Conservation (phyloP, 139 green algal genomes). For the Bryopsis sp. region DNA sequence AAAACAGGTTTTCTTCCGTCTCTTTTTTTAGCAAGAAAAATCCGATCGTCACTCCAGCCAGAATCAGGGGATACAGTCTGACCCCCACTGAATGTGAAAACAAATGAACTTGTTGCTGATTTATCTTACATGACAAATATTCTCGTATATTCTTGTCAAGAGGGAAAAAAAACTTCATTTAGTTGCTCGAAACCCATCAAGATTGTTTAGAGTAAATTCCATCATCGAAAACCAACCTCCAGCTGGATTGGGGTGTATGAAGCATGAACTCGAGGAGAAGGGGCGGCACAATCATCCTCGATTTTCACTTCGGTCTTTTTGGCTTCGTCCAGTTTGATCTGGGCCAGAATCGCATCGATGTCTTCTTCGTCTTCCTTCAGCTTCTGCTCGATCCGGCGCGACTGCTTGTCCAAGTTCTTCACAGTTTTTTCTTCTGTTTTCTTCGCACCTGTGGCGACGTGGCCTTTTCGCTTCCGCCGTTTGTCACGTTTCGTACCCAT, state of each 20-base stretch:
- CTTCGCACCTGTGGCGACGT: conserved; percentile 40
- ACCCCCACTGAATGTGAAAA: too few relatives aligned
- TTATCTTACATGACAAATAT: too few relatives aligned
- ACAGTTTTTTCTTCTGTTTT: conserved; percentile 82
- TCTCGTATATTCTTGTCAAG: too few relatives aligned
- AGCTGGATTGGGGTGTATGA: conserved; percentile 25
- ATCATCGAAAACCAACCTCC: too few relatives aligned
- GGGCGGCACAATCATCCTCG: conserved; percentile 46
- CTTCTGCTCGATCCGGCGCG: conserved; percentile 34
- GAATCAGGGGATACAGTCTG: too few relatives aligned
- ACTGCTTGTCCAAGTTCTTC: conserved; percentile 59
- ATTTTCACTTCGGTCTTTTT: conserved; percentile 37
- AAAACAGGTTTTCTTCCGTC: too few relatives aligned
- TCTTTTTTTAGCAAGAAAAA: too few relatives aligned
- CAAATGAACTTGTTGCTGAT: too few relatives aligned
- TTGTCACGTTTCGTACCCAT: conserved; percentile 20
- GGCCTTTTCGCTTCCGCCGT: conserved; percentile 6
- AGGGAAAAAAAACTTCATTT: too few relatives aligned
- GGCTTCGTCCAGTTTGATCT: conserved; percentile 54
- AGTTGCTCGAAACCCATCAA: too few relatives aligned
- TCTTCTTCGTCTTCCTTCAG: conserved; percentile 68
- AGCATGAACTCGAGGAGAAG: conserved; percentile 68
- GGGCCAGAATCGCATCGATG: conserved; percentile 74
- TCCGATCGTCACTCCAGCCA: too few relatives aligned
- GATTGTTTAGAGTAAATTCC: too few relatives aligned